Percentiles rank a stretch among this genome's conserved stretches.
phyloP scores from a whole-genome alignment of 352 stramenopile genomes.

The Phytophthora hibernalis region DNA sequence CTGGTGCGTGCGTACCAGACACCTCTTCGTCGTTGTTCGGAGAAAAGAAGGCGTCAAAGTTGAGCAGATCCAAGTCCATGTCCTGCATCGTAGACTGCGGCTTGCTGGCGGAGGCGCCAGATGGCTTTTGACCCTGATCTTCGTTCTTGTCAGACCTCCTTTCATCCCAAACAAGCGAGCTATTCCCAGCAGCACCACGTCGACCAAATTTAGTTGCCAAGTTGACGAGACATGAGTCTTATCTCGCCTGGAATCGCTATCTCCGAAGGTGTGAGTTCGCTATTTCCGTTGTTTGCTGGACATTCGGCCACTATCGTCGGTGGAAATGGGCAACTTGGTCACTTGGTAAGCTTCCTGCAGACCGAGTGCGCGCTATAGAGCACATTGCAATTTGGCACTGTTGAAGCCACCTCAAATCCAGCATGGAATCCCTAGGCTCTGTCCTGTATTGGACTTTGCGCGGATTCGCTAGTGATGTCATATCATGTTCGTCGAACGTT shows the following conservation, averaged over 20 bases:
- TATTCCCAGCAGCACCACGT: slow-evolving; percentile 24
- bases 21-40: slow-evolving; percentile 41
- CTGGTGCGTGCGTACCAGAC: slow-evolving; percentile 27
- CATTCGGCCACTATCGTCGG: background rate
- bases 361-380: slow-evolving; percentile 19
- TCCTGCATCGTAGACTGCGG: slow-evolving; percentile 36
- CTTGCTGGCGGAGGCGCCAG: slow-evolving; percentile 33
- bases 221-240: slow-evolving; percentile 30
- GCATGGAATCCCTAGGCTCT: slow-evolving; percentile 1
- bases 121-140: slow-evolving; percentile 41
- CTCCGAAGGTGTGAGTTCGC: slow-evolving; percentile 14
- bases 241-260: slow-evolving; percentile 23
- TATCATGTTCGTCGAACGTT: slow-evolving; percentile 32
- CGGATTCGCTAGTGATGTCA: slow-evolving; percentile 38
- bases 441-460: slow-evolving; percentile 7
- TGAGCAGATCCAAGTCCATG: slow-evolving; percentile 44
- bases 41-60: slow-evolving; percentile 47
- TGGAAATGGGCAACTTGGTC: background rate
- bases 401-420: slow-evolving; percentile 31
- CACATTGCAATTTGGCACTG: slow-evolving; percentile 13
- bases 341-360: slow-evolving; percentile 7
- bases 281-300: slow-evolving; percentile 18
- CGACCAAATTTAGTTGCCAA: slow-evolving; percentile 29
- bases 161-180: slow-evolving; percentile 11
- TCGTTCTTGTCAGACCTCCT: background rate